phyloP scores from a whole-genome alignment of 495 filamentous ascomycete genomes.

The Aspergillus diversus region DNA sequence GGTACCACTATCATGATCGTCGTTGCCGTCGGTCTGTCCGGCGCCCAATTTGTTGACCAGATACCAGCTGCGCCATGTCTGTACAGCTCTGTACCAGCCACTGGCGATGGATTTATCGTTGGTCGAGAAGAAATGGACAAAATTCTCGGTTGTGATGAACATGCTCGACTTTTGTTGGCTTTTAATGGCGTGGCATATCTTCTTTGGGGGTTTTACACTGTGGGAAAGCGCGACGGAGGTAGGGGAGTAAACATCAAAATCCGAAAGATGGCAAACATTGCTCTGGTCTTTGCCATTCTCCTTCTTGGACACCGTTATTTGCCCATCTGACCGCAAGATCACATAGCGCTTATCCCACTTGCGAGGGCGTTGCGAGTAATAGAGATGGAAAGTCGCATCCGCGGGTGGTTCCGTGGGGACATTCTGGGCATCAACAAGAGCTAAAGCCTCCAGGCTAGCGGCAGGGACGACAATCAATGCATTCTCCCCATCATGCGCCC shows the following conservation, averaged over 20 bases:
- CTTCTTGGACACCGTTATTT: slow-evolving; percentile 76
- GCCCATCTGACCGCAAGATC: slow-evolving; percentile 72
- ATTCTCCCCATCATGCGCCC: slow-evolving; percentile 79
- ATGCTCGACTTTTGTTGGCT: slow-evolving; percentile 89
- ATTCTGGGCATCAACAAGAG: slow-evolving; percentile 52
- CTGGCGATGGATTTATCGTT: slow-evolving; percentile 68
- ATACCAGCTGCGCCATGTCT: slow-evolving; percentile 89
- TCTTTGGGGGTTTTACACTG: slow-evolving; percentile 72
- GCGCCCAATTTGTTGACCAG: slow-evolving; percentile 67
- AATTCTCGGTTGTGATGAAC: slow-evolving; percentile 81
- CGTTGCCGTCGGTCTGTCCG: slow-evolving; percentile 40
- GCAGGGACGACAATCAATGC: slow-evolving; percentile 62
- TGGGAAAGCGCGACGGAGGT: slow-evolving; percentile 65
- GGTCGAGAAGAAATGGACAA: slow-evolving; percentile 87
- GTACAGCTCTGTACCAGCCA: slow-evolving; percentile 69
- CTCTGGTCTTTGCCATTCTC: slow-evolving; percentile 55
- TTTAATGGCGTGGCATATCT: slow-evolving; percentile 84
- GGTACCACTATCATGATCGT: slow-evolving; percentile 21
- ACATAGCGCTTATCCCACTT: slow-evolving; percentile 89
- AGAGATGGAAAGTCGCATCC: slow-evolving; percentile 68
- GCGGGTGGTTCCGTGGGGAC: slow-evolving; percentile 62
- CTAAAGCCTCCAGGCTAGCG: slow-evolving; percentile 46
- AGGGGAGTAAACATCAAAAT: slow-evolving; percentile 89
- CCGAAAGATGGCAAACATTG: slow-evolving; percentile 83
- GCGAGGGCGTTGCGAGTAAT: slow-evolving; percentile 77